Evolutionary conservation across 192 early-diverging fungal genomes (phyloP), one percentile per base, ranked within the genome.

Genomic region (Entomortierella parvispora): DNA sequence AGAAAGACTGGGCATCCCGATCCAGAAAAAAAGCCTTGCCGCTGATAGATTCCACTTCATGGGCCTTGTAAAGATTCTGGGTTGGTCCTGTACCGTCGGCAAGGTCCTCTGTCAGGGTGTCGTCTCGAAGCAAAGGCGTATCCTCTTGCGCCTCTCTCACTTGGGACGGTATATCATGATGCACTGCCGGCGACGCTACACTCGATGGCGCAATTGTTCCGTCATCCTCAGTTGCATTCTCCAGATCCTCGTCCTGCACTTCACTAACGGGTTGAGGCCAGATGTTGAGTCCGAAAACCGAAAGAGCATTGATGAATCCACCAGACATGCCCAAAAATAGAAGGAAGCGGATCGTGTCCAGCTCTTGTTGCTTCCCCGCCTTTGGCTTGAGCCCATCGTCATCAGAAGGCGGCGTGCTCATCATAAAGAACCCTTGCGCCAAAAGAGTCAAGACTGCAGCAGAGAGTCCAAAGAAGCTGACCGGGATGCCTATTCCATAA

Each of bases 381-480:
- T 57, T 25, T 34, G 12, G 61, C 58, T 12, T 49, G 32, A 51
- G 29, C 23, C 32, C 23, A 25, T 44, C 8, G 31, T 54, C 1
- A 22, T 20, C 0, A 69, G 22, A 0, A 42, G 29, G 8, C 7
- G 14, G 20, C 15, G 5, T 33, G n/a, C 56, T 28, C 34, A 58
- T 45, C 49, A 57, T 62, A 29, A 68, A 76, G 47, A 62, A 76
- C 1, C 5, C 20, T 37, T 76, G 72, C 20, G 72, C 49, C 1
- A 76, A 25, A 5, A 50, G 6, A 3, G 72, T 66, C 42, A 76
- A 33, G 18, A 23, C 26, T 8, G 72, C 72, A 0, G 72, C 72
- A 4, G 72, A 76, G 5, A 76, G 42, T 20, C 72, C 72, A 54
- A 76, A 76, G 40, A 76, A 68, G 42, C 72, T 76, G 65, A 62